Base-by-base conservation (phyloP, 192 early-diverging fungal species). In the Entomortierella beljakovae region DNA sequence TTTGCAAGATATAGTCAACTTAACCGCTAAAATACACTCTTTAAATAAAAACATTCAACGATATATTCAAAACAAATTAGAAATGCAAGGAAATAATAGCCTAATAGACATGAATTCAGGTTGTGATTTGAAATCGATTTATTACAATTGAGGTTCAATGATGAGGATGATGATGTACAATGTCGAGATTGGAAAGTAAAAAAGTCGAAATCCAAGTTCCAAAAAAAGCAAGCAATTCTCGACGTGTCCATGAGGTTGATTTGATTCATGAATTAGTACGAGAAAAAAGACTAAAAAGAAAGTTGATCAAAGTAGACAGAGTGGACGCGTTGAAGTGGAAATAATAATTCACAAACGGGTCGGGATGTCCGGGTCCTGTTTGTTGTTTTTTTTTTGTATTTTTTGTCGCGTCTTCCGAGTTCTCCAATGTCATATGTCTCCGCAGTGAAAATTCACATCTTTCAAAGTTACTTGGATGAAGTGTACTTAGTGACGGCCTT, bases 401-500 rank as follows among this genome's bases (percentile, higher is more conserved):
- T 49, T 54, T 55, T 32, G 31, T 50, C 25, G 52, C 53, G 37
- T 57, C 37, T 11, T 40, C 20, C 18, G n/a, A 51, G 11, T 28
- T 26, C 35, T 5, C 15, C 20, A 20, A 20, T 46, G 43, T 13
- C 37, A 38, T 46, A 46, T 20, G 25, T 40, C 22, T 35, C n/a
- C 11, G 8, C 28, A n/a, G 38, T 1, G 6, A 57, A 50, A 8
- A 22, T 48, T 20, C n/a, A 4, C 56, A 13, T 25, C 32, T 34
- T 18, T 49, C 42, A 23, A 82, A 72, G 64, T 86, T 87, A 89
- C 71, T 89, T 93, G 80, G 90, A 89, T 28, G 90, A 91, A 71
- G 94, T 94, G 90, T 94, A 97, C 87, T 97, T 97, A 86, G 94
- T 96, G 76, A 96, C 95, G 67, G 96, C 96, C 89, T 98, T 98